Base-by-base conservation (phyloP, 495 filamentous ascomycete genomes). In the Trichoderma virens region DNA sequence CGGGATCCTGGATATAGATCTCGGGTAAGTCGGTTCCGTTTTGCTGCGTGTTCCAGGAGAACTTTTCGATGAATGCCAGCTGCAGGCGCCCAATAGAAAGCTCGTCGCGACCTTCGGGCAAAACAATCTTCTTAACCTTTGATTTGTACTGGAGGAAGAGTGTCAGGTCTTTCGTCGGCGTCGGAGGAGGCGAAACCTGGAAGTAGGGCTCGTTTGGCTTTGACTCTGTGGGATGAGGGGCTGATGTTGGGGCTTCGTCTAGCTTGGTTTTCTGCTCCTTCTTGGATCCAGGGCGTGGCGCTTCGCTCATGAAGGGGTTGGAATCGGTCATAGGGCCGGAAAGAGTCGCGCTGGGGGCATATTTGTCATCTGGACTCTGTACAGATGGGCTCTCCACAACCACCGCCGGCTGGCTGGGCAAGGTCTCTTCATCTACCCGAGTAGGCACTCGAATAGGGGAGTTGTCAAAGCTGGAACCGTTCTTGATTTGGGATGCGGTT, bases 51-150 rank as follows among this genome's bases (percentile, higher is more conserved):
- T 94, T 97, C 92, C 96, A 98, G 7, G 92, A 92, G 70, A 98
- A 98, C 69, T 97, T 98, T 67, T 98, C 95, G 68, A 98, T 98
- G 73, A 98, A 98, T n/a, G 93, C 93, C 35, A 98, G 82, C 70
- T 98, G 94, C 64, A 98, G 76, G 13, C 92, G 84, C 11, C 90
- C 91, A 62, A 96, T 86, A 23, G 92, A 92, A 18, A 98, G 79
- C 54, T 90, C 91, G 11, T 86, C 84, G 64, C 86, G 88, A 5
- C 92, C 93, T 69, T 93, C 93, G 2, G 90, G 76, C 13, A 98
- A 83, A 8, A 96, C 85, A 70, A 93, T 96, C 70, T 98, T 98
- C 77, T 97, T 97, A 65, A 98, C 94, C 70, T 93, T 92, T 66
- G 88, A 93, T 69, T 92, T 96, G 76, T 97, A 96, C 76, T 98